Percentiles rank a stretch among this genome's conserved stretches.
phyloP scores from a whole-genome alignment of 495 filamentous ascomycete species.

The Aspergillus funiculosus region DNA sequence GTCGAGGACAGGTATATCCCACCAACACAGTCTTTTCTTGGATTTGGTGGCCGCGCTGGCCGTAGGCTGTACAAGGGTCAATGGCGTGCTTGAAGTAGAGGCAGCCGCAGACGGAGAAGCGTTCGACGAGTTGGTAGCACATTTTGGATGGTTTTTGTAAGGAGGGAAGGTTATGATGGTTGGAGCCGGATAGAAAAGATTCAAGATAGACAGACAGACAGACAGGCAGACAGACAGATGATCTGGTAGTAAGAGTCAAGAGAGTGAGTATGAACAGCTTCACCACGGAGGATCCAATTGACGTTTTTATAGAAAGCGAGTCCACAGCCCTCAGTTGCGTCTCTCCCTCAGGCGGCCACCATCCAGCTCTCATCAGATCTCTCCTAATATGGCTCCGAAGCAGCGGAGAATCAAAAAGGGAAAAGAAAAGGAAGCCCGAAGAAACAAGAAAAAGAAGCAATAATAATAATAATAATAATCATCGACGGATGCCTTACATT shows the following conservation, averaged over 20 bases:
- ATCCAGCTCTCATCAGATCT: conserved; percentile 1
- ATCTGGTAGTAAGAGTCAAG: too few relatives aligned
- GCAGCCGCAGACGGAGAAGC: conserved; percentile 74
- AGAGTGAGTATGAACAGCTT: conserved; percentile 2
- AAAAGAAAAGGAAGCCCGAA: neutral
- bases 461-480: neutral
- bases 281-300: neutral
- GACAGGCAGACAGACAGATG: too few relatives aligned
- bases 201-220: too few relatives aligned
- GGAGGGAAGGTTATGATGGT: neutral
- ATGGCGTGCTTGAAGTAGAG: conserved; percentile 74
- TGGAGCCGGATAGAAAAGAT: neutral
- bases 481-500: neutral
- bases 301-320: conserved; percentile 1
- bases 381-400: neutral
- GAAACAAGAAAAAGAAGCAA: conserved; percentile 2
- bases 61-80: conserved; percentile 66
- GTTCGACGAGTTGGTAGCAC: conserved; percentile 69
- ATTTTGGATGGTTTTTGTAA: conserved; percentile 41
- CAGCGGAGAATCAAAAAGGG: neutral
- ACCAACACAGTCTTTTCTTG: conserved; percentile 73
- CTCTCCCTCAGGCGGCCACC: conserved; percentile 7
- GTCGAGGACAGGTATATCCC: conserved; percentile 66
- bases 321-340: too few relatives aligned
- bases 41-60: conserved; percentile 63